Evolutionary conservation across 371 early-diverging fungal genomes (phyloP), one percentile per base, ranked within the genome.

Genomic region (Rhizopus delemar): DNA sequence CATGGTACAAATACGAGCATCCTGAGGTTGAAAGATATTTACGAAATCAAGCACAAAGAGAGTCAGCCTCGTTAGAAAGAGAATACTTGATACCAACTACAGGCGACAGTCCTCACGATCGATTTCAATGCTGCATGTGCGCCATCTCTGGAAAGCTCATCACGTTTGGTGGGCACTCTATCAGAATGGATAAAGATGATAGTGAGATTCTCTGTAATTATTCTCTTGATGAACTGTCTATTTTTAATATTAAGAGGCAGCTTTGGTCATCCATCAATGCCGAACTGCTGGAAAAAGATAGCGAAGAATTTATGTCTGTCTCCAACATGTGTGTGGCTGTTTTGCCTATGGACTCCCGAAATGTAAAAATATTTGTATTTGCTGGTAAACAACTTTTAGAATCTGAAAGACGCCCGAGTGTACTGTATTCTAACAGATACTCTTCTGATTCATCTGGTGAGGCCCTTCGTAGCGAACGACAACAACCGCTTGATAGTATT

Each of bases 1-100:
- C 50, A 7, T 73, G 73, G 73, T 63, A 66, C 59, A 73, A 73
- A 33, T 73, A 63, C 39, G 73, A 73, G 12, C 66, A 69, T 36
- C 73, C 73, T 5, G 73, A 73, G 52, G 62, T 60, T 4, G 69
- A 68, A 51, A 52, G 53, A 2, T 64, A 68, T 46, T 35, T 64
- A 0, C 49, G 69, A 41, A 31, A 41, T 13, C 60, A 57, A 15
- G 0, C 43, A 11, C 43, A 43, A 43, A 11, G 13, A 11, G 43
- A 43, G 13, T 5, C 43, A 15, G 8, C 49, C 4, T 41, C 29
- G 3, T 45, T 51, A 6, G 51, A 59, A 15, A 28, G 56, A 13
- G 38, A 60, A 3, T 48, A 63, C 38, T 22, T 61, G 4, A 63
- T 70, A 11, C 41, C 67, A 1, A 69, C 73, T 3, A 64, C 61